These are phyloP conservation scores for Ustilago sp. DNA, from an alignment of 1,284 basidiomycete species.

Conservation along the genomic window DNA sequence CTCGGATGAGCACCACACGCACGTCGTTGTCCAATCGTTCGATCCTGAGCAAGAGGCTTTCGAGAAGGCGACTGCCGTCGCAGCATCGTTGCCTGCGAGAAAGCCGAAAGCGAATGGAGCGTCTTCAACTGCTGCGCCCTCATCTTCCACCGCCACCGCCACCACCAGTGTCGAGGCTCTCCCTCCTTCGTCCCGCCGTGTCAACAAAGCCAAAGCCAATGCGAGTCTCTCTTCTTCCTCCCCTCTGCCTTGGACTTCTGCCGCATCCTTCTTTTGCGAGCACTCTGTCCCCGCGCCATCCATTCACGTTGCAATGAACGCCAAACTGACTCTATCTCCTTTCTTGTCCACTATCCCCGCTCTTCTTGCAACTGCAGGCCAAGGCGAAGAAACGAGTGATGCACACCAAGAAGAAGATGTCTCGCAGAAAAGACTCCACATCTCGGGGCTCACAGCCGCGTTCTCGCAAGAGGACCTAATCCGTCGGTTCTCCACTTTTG, in stretches of 20 bases:
- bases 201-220: slow-evolving; percentile 59
- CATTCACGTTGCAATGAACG: neutral
- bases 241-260: slow-evolving; percentile 2
- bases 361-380: slow-evolving; percentile 24
- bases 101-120: slow-evolving; percentile 32
- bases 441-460: slow-evolving; percentile 59
- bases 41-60: slow-evolving; percentile 53
- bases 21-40: slow-evolving; percentile 49
- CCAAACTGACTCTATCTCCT: slow-evolving; percentile 10
- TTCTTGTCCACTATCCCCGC: neutral
- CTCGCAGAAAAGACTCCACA: slow-evolving; percentile 55
- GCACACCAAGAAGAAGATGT: slow-evolving; percentile 55
- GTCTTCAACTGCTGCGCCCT: slow-evolving; percentile 22
- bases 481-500: slow-evolving; percentile 58
- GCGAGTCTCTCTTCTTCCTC: slow-evolving; percentile 48
- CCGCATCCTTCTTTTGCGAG: neutral
- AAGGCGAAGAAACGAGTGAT: slow-evolving; percentile 47
- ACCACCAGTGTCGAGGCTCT: slow-evolving; percentile 46
- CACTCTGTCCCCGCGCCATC: neutral
- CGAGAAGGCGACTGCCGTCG: slow-evolving; percentile 27
- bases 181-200: slow-evolving; percentile 54
- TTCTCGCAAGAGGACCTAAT: slow-evolving; percentile 56
- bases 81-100: slow-evolving; percentile 10
- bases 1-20: slow-evolving; percentile 50
- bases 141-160: slow-evolving; percentile 27